Evolutionary conservation across 2,329 filamentous ascomycete genomes (phyloP), one percentile per base, ranked within the genome.

Genomic region (Fusarium nygamai): DNA sequence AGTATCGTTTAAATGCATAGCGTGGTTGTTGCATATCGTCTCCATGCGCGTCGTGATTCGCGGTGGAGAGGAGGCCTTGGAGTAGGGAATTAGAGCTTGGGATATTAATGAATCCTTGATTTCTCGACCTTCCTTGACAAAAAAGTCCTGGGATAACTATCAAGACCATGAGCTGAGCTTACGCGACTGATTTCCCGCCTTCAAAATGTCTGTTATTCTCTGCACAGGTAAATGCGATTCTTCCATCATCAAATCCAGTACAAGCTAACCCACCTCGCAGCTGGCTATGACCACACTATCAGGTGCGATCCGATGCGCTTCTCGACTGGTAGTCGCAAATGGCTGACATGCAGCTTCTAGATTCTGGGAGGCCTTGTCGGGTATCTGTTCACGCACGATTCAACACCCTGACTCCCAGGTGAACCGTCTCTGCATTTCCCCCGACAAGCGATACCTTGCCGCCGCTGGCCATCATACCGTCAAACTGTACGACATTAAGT

Each of bases 401-500:
- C 96, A 98, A 78, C 96, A 99, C 81, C 94, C 96, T 6, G 96
- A 99, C 84, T 98, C 96, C 16, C 96, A 99, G 84, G 96, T 99
- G 78, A 99, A 99, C 84, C 94, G 96, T 48, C 92, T 99, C 56
- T 98, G 96, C 84, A 99, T 99, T 80, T 98, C 96, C 19, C 96
- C 96, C 72, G 96, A 99, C 86, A 99, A 99, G 85, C 93, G 96
- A 72, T 98, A 93, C 83, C 92, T 98, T 62, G 96, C 95, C 39
- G 95, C 94, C n/a, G 89, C 89, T 13, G 89, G 89, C 77, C 89
- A 92, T 81, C 89, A 96, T 83, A 95, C 93, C 59, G 94, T 99
- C 81, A 98, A 98, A 85, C 93, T 99, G 67, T 99, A 97, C 86
- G 96, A 99, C 81, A 98, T 98, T 86, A 98, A 98, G 81, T 98